Evolutionary conservation across 1,284 basidiomycete genomes (phyloP).

Genomic region (Marasmius fiardii): DNA sequence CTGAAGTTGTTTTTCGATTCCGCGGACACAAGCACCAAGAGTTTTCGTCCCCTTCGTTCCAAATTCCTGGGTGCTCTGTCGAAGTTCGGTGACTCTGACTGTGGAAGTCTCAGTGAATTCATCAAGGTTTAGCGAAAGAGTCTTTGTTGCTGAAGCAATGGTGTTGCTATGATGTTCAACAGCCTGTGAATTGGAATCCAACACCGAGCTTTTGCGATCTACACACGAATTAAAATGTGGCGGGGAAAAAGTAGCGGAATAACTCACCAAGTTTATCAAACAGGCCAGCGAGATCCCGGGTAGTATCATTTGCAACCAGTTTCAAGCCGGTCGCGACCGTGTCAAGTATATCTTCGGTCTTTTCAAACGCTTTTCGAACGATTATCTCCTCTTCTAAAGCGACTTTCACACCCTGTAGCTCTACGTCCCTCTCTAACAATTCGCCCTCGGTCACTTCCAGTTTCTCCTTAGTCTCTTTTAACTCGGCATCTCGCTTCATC

Average conservation of each 20-base stretch:
- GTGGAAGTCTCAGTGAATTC: conserved; percentile 60
- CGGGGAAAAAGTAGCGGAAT: not conserved
- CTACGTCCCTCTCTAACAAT: conserved; percentile 48
- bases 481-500: conserved; percentile 71
- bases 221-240: conserved; percentile 3
- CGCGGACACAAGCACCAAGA: conserved; percentile 47
- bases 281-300: conserved; percentile 70
- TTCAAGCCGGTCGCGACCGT: conserved; percentile 69
- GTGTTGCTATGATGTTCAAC: conserved; percentile 62
- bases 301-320: conserved; percentile 62
- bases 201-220: conserved; percentile 76
- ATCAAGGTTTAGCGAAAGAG: conserved; percentile 56
- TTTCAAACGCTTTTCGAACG: conserved; percentile 73
- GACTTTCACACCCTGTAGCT: conserved; percentile 52
- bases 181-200: conserved; percentile 64
- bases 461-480: conserved; percentile 60
- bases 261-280: conserved; percentile 81
- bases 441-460: conserved; percentile 54
- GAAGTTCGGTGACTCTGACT: conserved; percentile 51
- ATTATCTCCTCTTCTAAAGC: conserved; percentile 76
- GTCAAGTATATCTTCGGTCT: conserved; percentile 72
- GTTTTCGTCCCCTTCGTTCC: conserved; percentile 54
- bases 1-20: conserved; percentile 60
- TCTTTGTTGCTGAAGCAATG: conserved; percentile 47
- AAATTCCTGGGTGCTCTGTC: conserved; percentile 54